Evolutionary conservation across 208 protist genomes (phyloP).

Genomic region (Crithidia mellificae): DNA sequence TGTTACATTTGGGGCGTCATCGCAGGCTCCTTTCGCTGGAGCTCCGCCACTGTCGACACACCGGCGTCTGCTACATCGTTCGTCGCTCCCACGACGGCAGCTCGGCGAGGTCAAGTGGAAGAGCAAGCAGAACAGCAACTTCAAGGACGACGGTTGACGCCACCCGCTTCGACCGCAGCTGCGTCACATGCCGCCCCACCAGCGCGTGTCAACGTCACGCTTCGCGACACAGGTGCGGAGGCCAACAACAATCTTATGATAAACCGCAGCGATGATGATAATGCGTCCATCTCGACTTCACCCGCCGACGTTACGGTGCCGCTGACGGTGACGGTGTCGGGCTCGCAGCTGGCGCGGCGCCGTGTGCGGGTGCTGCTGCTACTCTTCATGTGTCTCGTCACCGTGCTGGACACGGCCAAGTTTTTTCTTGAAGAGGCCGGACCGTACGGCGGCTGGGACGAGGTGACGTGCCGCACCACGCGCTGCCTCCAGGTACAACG

Average conservation of each 20-base stretch:
- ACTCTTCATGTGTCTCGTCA: slow-evolving; percentile 36
- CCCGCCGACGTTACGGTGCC: neutral
- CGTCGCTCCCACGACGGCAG: too few species aligned
- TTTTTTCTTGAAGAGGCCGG: slow-evolving; percentile 35
- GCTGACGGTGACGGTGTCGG: slow-evolving; percentile 10
- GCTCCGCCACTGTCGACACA: neutral
- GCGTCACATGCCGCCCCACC: neutral
- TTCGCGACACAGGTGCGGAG: neutral
- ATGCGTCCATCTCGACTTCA: neutral
- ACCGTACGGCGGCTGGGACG: slow-evolving; percentile 34
- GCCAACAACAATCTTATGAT: too few species aligned
- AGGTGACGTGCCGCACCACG: slow-evolving; percentile 31
- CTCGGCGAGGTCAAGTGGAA: too few species aligned
- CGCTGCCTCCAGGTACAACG: slow-evolving; percentile 37
- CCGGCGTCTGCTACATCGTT: neutral
- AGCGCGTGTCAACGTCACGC: neutral
- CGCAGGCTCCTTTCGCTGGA: slow-evolving; percentile 45
- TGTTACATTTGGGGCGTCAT: slow-evolving; percentile 71
- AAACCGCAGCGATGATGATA: neutral
- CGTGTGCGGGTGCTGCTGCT: slow-evolving; percentile 37
- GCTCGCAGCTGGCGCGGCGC: slow-evolving; percentile 34
- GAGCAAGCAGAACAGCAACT: neutral
- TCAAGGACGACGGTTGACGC: too few species aligned
- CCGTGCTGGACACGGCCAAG: slow-evolving; percentile 39
- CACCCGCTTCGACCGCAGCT: neutral